Percentiles rank a stretch among this genome's conserved stretches.
Evolutionary conservation across 1,284 basidiomycete species (phyloP).

Genomic region (Cryptococcus floricola): DNA sequence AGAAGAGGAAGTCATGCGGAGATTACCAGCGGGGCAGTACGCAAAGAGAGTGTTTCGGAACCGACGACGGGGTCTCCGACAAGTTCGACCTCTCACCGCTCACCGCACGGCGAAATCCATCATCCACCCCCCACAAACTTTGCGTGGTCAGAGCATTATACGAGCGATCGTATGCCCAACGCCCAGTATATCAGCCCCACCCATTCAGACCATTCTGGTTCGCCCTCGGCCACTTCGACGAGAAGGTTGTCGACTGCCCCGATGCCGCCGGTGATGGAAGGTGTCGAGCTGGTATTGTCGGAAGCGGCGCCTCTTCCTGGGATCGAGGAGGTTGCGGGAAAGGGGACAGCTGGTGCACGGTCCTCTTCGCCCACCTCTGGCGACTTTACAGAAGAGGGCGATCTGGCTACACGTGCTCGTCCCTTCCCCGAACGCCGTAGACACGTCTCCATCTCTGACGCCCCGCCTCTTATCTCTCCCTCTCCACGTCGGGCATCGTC

Average conservation of each 20-base stretch:
- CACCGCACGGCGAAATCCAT: not conserved
- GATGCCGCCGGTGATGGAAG: not conserved
- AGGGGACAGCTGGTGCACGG: too few species aligned
- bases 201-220: not conserved
- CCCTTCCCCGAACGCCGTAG: not conserved
- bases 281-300: not conserved
- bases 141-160: conserved; percentile 25
- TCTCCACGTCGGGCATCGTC: not conserved
- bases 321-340: not conserved
- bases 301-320: not conserved
- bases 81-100: not conserved
- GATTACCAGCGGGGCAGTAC: not conserved
- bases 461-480: too few species aligned
- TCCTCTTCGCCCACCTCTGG: too few species aligned
- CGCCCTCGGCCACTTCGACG: not conserved
- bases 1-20: not conserved
- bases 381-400: not conserved
- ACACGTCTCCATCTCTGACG: not conserved
- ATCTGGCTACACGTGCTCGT: not conserved
- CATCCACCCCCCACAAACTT: conserved; percentile 10
- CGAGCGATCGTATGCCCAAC: conserved; percentile 8
- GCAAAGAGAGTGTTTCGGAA: not conserved
- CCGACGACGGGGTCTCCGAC: not conserved
- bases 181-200: not conserved
- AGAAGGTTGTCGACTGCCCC: not conserved